phyloP scores from a whole-genome alignment of 257 asterid genomes.

The Linderniella brevidens region DNA sequence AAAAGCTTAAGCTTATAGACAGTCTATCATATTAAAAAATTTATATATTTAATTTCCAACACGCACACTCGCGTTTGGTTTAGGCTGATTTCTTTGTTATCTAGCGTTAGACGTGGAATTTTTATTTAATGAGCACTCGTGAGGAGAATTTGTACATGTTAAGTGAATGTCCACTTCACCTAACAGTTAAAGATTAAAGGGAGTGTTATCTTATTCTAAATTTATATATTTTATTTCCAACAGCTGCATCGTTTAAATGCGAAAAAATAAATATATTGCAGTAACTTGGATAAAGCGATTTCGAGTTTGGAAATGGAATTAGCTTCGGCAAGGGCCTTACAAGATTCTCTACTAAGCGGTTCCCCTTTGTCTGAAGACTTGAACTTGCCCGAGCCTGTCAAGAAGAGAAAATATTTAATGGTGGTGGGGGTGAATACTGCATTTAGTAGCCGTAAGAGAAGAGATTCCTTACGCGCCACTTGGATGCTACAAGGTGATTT shows the following conservation, averaged over 20 bases:
- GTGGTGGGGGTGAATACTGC: slow-evolving; percentile 78
- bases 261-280: slow-evolving; percentile 12
- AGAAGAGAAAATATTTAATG: slow-evolving; percentile 67
- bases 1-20: no score
- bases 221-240: no score
- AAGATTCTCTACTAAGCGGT: slow-evolving; percentile 54
- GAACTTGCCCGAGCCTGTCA: slow-evolving; percentile 35
- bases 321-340: slow-evolving; percentile 71
- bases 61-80: no score
- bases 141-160: no score
- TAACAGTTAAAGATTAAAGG: no score
- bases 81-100: no score
- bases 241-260: no score
- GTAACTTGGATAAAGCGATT: slow-evolving; percentile 60
- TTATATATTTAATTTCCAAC: slow-evolving; percentile 8
- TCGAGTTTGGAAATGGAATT: slow-evolving; percentile 78
- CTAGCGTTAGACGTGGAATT: no score
- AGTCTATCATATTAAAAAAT: slow-evolving; percentile 1
- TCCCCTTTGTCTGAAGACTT: slow-evolving; percentile 48
- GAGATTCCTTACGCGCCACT: slow-evolving; percentile 82
- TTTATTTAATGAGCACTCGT: no score
- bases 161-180: no score
- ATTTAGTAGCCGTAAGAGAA: slow-evolving; percentile 80
- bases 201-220: no score
- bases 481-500: slow-evolving; percentile 82